Evolutionary conservation across 345 rosid species (phyloP).

Genomic region (Eutrema heterophyllum): DNA sequence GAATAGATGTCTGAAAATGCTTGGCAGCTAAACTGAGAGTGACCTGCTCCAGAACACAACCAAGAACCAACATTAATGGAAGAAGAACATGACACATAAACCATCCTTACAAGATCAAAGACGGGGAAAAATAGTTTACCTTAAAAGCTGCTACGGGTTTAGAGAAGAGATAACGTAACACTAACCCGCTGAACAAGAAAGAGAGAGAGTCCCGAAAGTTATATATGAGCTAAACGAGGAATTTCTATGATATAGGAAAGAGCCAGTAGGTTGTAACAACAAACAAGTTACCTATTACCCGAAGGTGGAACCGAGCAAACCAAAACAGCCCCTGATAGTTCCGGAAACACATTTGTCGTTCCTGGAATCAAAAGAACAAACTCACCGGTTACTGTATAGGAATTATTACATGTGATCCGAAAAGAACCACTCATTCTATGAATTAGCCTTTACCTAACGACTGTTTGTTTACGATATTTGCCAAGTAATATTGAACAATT

Average conservation of each 20-base stretch:
- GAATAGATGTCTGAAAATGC: slow-evolving; percentile 72
- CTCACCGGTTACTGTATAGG: background rate
- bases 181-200: slow-evolving; percentile 58
- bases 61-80: background rate
- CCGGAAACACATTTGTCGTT: slow-evolving; percentile 39
- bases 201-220: background rate
- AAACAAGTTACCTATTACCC: slow-evolving; percentile 79
- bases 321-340: slow-evolving; percentile 61
- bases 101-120: background rate
- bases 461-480: slow-evolving; percentile 40
- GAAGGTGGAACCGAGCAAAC: slow-evolving; percentile 94
- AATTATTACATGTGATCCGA: background rate
- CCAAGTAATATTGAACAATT: slow-evolving; percentile 70
- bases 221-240: slow-evolving; percentile 2
- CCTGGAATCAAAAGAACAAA: slow-evolving; percentile 30
- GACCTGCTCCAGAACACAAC: slow-evolving; percentile 46
- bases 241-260: background rate
- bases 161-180: slow-evolving; percentile 81
- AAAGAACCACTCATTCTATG: background rate
- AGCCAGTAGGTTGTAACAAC: background rate
- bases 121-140: slow-evolving; percentile 34
- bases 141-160: slow-evolving; percentile 85
- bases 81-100: background rate
- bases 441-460: slow-evolving; percentile 30
- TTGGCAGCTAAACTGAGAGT: slow-evolving; percentile 87